These are phyloP conservation scores for Delonix regia DNA, from an alignment of 306 rosid species.

Conservation along the genomic window DNA sequence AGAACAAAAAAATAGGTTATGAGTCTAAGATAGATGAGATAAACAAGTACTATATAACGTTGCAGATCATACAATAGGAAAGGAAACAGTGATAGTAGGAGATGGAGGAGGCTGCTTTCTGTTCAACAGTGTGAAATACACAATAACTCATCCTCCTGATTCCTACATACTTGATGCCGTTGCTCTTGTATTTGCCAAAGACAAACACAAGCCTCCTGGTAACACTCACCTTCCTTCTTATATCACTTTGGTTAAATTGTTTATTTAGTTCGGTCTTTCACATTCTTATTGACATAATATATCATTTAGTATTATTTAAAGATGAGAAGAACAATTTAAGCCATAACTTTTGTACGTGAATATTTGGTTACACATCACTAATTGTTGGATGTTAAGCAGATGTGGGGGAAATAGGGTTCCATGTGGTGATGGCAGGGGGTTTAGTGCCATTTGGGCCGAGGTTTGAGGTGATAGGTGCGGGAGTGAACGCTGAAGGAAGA, in stretches of 20 bases:
- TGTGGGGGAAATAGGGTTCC: constrained; percentile 47
- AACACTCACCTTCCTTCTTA: neutral
- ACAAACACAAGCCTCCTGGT: constrained; percentile 50
- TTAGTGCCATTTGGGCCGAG: constrained; percentile 44
- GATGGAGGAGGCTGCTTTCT: constrained; percentile 54
- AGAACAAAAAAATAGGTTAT: no score
- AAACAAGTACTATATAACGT: neutral
- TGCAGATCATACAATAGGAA: constrained; percentile 55
- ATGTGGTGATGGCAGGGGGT: constrained; percentile 48
- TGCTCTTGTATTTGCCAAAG: constrained; percentile 58
- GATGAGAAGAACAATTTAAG: no score
- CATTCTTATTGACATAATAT: no score
- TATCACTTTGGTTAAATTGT: neutral
- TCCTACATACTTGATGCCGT: constrained; percentile 47
- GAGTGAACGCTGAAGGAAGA: neutral
- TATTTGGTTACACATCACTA: no score
- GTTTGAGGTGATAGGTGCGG: constrained; percentile 39
- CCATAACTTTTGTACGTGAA: no score
- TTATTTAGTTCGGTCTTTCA: no score
- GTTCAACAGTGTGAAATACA: constrained; percentile 35
- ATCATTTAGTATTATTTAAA: no score
- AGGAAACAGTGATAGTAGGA: constrained; percentile 62
- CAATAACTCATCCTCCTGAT: constrained; percentile 30
- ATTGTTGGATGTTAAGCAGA: neutral
- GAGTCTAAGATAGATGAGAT: no score